Conservation (phyloP, 805 yeast species). For the Candida hispaniensis region DNA sequence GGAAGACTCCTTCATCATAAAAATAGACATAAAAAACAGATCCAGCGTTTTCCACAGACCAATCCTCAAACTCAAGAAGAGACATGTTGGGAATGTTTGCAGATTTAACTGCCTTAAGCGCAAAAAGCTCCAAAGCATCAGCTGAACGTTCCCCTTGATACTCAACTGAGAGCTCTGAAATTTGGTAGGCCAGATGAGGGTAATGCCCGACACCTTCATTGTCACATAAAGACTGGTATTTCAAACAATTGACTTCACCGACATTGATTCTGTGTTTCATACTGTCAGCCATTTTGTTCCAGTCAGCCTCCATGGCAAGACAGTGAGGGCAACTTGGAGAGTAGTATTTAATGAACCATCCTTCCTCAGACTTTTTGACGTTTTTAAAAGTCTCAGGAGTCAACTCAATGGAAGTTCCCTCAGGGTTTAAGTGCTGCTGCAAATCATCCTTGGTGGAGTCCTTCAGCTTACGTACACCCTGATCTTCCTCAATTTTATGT, state of each 20-base stretch:
- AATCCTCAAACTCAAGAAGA: conserved; percentile 28
- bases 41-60: conserved; percentile 22
- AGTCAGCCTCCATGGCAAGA: conserved; percentile 29
- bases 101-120: conserved; percentile 26
- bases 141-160: conserved; percentile 17
- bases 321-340: conserved; percentile 35
- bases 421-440: conserved; percentile 23
- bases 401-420: conserved; percentile 29
- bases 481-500: conserved; percentile 4
- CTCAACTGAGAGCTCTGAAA: conserved; percentile 19
- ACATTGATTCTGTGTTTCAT: conserved; percentile 29
- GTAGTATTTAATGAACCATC: conserved; percentile 34
- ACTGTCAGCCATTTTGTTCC: conserved; percentile 29
- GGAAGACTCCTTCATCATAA: conserved; percentile 30
- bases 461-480: conserved; percentile 9
- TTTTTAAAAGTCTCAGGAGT: conserved; percentile 24
- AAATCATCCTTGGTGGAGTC: conserved; percentile 15
- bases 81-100: conserved; percentile 25
- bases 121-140: conserved; percentile 24
- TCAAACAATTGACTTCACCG: conserved; percentile 34
- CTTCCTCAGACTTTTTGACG: conserved; percentile 33
- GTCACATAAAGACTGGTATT: conserved; percentile 26
- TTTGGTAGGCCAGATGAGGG: conserved; percentile 19
- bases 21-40: conserved; percentile 31
- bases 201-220: conserved; percentile 26